These are phyloP conservation scores for Mycena alexandri DNA, from an alignment of 768 basidiomycete species.

Conservation along the genomic window DNA sequence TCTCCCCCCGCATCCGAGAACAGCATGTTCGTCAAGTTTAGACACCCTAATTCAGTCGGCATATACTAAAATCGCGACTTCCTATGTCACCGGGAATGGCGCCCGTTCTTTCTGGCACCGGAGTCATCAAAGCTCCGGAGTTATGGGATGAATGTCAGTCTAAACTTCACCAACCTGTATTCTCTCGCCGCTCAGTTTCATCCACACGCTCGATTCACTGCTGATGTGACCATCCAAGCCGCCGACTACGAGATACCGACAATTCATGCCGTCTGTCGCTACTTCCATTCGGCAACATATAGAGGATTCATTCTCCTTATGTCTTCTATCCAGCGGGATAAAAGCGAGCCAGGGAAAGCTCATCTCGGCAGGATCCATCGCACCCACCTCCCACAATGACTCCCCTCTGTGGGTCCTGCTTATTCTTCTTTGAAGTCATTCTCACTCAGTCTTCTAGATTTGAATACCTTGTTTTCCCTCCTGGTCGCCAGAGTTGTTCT, in stretches of 20 bases:
- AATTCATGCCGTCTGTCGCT: conserved; percentile 12
- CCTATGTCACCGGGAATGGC: conserved; percentile 5
- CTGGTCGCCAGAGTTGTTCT: conserved; percentile 3
- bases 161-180: not conserved
- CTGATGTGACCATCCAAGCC: not conserved
- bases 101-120: not conserved
- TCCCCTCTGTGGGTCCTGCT: conserved; percentile 5
- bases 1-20: too few species aligned
- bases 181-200: not conserved
- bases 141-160: conserved; percentile 2
- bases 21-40: too few species aligned
- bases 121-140: not conserved
- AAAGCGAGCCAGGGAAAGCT: not conserved
- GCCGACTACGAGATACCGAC: conserved; percentile 12
- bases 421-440: conserved; percentile 6
- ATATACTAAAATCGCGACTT: too few species aligned
- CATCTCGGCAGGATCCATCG: not conserved
- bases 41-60: too few species aligned
- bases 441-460: conserved; percentile 8
- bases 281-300: not conserved
- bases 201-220: not conserved
- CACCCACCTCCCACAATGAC: conserved; percentile 8
- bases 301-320: not conserved
- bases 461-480: conserved; percentile 1
- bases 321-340: not conserved